Evolutionary conservation across 345 rosid genomes (phyloP).

Genomic region (Alliaria petiolata): DNA sequence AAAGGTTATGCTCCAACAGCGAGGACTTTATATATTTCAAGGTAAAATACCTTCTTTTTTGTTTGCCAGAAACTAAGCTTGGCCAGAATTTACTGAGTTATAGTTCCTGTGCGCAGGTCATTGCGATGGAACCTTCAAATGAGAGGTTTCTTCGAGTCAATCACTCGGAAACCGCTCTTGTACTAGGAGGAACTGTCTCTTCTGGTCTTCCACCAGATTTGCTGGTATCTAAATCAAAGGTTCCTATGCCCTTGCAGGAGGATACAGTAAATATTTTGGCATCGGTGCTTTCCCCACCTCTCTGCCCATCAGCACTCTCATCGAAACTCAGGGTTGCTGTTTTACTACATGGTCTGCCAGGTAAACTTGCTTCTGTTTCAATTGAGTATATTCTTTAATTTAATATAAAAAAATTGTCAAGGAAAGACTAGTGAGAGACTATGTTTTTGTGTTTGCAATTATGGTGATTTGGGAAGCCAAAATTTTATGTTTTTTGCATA

Average conservation of each 20-base stretch:
- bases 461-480: not conserved
- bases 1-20: conserved; percentile 34
- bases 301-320: conserved; percentile 76
- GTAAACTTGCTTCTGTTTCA: conserved; percentile 34
- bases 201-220: conserved; percentile 78
- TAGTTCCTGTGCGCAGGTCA: conserved; percentile 54
- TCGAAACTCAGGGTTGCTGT: conserved; percentile 89
- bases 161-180: conserved; percentile 77
- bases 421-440: not conserved
- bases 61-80: not conserved
- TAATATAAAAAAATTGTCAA: not conserved
- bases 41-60: conserved; percentile 38
- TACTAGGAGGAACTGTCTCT: conserved; percentile 80
- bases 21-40: conserved; percentile 60
- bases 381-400: not conserved
- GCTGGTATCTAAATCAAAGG: conserved; percentile 46
- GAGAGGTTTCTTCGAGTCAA: conserved; percentile 74
- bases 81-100: conserved; percentile 18
- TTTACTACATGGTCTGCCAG: conserved; percentile 70
- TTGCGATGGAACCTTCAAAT: conserved; percentile 87
- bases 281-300: conserved; percentile 72
- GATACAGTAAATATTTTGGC: conserved; percentile 64
- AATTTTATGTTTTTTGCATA: not conserved
- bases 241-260: conserved; percentile 57
- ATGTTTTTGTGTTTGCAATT: not conserved